Base-by-base conservation (phyloP, 2,329 filamentous ascomycete genomes). In the Samsoniella hepiali region DNA sequence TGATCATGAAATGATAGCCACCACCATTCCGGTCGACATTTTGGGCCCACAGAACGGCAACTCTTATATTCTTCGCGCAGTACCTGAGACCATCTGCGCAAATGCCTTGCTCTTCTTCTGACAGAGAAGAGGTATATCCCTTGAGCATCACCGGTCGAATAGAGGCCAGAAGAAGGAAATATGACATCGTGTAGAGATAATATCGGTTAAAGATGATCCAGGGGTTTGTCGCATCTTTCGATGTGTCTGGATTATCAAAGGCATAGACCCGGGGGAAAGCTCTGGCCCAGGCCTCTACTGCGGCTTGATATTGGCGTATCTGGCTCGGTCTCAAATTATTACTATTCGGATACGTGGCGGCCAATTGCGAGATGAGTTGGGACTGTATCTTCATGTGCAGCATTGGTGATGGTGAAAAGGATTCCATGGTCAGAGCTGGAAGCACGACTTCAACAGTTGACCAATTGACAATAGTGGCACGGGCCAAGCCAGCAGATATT, bases 1-100 rank as follows among this genome's bases (percentile, higher is more conserved):
- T 84, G 0, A 81, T 72, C 8, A 81, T 77, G 54, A 81, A 76
- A 66, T 83, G 79, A 50, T 81, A 82, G 40, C 80, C 82, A 5
- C 77, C 75, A 49, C 82, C 79, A n/a, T 55, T 31, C 9, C 17
- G 58, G 31, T 64, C 58, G 13, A 64, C 51, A 29, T 61, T 53
- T 6, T 64, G 36, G 13, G 51, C 58, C 50, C 58, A 64, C 11
- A 67, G 36, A 74, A 74, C 9, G 79, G 72, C 1, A 73, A 72
- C 5, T 69, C 65, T 68, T 62, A 84, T 76, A 3, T 82, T 69
- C 56, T 76, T 76, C 17, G 83, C 67, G 11, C 76, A 74, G 47
- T 77, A 76, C 9, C 78, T 71, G 22, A 84, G 70, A 2, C 81
- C 81, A 42, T 73, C 75, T 9, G 67, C 71, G n/a, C 77, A 76